A percentile compares a stretch with the other conserved stretches of the same genome.
Evolutionary conservation across 1,139 yeast genomes (phyloP).

Genomic region (Diutina ranongensis): DNA sequence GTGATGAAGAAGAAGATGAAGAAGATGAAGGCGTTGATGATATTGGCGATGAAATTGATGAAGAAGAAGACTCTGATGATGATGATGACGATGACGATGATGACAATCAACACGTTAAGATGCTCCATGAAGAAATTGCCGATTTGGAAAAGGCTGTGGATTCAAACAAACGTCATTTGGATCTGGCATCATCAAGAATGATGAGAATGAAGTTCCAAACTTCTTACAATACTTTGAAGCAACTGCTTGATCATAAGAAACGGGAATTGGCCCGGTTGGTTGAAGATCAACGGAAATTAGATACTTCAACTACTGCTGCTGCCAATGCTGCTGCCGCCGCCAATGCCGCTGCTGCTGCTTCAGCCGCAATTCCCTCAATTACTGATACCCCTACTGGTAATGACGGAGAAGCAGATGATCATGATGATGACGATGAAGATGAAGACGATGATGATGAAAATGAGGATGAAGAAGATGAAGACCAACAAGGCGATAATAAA

Average conservation of each 20-base stretch:
- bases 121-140: conserved; percentile 72
- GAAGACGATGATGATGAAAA: conserved; percentile 13
- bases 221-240: conserved; percentile 66
- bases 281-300: conserved; percentile 15
- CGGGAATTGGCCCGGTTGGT: conserved; percentile 36
- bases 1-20: conserved; percentile 15
- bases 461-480: conserved; percentile 6
- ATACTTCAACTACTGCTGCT: conserved; percentile 3
- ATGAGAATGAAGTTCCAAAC: conserved; percentile 80
- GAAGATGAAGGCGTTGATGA: conserved; percentile 17
- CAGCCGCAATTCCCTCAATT: conserved; percentile 5
- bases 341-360: not conserved
- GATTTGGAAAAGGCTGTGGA: conserved; percentile 60
- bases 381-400: conserved; percentile 2
- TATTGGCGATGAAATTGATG: conserved; percentile 22
- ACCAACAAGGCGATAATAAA: conserved; percentile 5
- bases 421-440: conserved; percentile 5
- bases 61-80: conserved; percentile 23
- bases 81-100: conserved; percentile 21
- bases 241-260: conserved; percentile 69
- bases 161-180: conserved; percentile 63
- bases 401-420: conserved; percentile 12
- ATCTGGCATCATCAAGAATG: conserved; percentile 75
- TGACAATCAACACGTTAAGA: conserved; percentile 57
- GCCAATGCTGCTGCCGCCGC: not conserved